These are phyloP conservation scores for Sugiyamaella qingdaonensis DNA, from an alignment of 805 yeast genomes.

Conservation along the genomic window DNA sequence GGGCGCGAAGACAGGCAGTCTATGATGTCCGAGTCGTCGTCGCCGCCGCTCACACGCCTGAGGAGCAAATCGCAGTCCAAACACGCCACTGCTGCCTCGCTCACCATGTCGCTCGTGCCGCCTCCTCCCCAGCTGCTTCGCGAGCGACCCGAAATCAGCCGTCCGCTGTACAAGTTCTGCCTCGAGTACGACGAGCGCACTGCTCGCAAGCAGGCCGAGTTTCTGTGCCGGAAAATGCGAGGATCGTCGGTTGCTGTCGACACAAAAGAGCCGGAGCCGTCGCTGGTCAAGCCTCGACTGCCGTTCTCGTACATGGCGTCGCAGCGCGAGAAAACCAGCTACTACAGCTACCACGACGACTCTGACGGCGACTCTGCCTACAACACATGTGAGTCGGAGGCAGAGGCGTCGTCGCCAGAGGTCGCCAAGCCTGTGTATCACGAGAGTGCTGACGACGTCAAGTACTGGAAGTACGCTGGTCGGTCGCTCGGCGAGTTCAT, in stretches of 20 bases:
- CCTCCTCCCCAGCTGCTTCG: constrained; percentile 30
- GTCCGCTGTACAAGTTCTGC: constrained; percentile 29
- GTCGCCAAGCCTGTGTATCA: background rate
- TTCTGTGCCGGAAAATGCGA: constrained; percentile 6
- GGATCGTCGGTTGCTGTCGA: background rate
- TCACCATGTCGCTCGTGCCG: constrained; percentile 24
- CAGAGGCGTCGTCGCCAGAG: background rate
- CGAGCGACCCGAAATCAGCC: constrained; percentile 29
- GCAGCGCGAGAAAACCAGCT: background rate
- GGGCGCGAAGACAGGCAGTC: background rate
- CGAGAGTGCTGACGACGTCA: constrained; percentile 18
- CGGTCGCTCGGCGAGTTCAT: constrained; percentile 40
- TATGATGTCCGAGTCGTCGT: background rate
- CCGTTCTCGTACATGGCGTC: constrained; percentile 17
- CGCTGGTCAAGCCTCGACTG: constrained; percentile 15
- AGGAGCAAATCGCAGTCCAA: background rate
- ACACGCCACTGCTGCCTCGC: background rate
- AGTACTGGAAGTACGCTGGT: constrained; percentile 37
- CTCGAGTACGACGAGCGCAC: constrained; percentile 21
- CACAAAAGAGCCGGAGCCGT: background rate
- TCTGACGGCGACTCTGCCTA: constrained; percentile 5
- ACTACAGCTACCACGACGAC: background rate
- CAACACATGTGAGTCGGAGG: constrained; percentile 4
- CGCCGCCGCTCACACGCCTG: background rate
- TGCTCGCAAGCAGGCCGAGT: constrained; percentile 16